Percentiles rank a stretch among this genome's conserved stretches.
These are phyloP conservation scores for Globisporangium sylvaticum DNA, from an alignment of 352 stramenopile genomes.

Conservation along the genomic window DNA sequence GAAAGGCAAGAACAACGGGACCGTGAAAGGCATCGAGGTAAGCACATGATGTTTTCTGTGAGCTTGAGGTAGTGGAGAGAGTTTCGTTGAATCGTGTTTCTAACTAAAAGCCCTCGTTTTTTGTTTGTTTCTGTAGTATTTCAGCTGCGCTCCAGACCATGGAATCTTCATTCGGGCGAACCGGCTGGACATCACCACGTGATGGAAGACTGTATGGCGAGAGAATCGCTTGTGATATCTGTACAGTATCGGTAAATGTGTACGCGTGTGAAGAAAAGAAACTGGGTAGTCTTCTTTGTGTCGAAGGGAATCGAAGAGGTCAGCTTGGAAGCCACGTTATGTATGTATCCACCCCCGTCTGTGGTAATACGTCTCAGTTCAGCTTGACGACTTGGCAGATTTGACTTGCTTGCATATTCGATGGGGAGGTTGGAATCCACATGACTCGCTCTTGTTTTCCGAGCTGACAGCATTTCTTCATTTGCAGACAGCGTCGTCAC, in stretches of 20 bases:
- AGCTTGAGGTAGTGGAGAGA: background rate
- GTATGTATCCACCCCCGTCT: background rate
- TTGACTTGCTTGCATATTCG: background rate
- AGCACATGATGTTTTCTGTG: background rate
- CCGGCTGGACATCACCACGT: slow-evolving; percentile 35
- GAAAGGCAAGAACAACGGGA: slow-evolving; percentile 66
- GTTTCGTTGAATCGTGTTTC: background rate
- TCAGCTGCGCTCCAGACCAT: slow-evolving; percentile 46
- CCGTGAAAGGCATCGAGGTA: slow-evolving; percentile 39
- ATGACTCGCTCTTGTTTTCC: background rate
- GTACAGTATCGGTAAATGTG: background rate
- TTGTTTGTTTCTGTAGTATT: slow-evolving; percentile 38
- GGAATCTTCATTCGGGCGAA: slow-evolving; percentile 72
- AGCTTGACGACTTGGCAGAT: background rate
- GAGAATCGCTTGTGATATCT: too few relatives aligned
- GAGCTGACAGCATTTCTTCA: background rate
- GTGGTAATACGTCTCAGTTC: background rate
- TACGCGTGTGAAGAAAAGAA: background rate
- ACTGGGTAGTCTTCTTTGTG: background rate
- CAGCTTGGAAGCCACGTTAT: background rate
- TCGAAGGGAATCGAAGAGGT: background rate
- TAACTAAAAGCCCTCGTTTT: background rate
- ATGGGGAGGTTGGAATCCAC: background rate
- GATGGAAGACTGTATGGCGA: too few relatives aligned
- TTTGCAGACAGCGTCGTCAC: background rate